Evolutionary conservation across 1,139 yeast species (phyloP).

Genomic region (Pichia sorboxylosa): DNA sequence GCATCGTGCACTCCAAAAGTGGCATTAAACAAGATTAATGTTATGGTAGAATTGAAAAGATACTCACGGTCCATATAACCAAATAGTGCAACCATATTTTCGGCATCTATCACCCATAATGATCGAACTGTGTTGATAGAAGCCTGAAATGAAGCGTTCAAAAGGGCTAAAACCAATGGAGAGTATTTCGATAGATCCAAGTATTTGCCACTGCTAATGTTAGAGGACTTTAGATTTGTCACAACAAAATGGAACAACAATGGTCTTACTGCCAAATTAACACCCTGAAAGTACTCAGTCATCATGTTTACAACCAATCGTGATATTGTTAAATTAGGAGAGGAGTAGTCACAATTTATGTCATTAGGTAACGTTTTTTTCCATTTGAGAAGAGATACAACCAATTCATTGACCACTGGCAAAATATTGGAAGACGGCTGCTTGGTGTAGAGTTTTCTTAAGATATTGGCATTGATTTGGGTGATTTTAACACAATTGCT

Average conservation of each 20-base stretch:
- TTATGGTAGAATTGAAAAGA: slow-evolving; percentile 69
- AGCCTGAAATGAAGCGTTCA: slow-evolving; percentile 77
- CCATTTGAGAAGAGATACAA: slow-evolving; percentile 63
- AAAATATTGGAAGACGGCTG: slow-evolving; percentile 66
- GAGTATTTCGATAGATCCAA: slow-evolving; percentile 62
- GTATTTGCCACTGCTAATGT: slow-evolving; percentile 30
- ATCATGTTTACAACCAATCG: slow-evolving; percentile 65
- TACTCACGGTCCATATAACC: slow-evolving; percentile 89
- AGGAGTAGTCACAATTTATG: slow-evolving; percentile 52
- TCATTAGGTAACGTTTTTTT: slow-evolving; percentile 52
- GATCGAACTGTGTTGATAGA: slow-evolving; percentile 69
- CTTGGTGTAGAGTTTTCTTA: slow-evolving; percentile 62
- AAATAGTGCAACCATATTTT: slow-evolving; percentile 70
- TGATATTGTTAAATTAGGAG: slow-evolving; percentile 44
- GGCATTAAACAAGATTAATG: slow-evolving; percentile 62
- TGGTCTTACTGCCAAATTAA: slow-evolving; percentile 75
- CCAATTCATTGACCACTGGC: slow-evolving; percentile 63
- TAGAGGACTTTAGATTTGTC: slow-evolving; percentile 41
- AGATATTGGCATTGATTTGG: slow-evolving; percentile 64
- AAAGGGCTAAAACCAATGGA: slow-evolving; percentile 50
- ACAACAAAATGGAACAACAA: slow-evolving; percentile 70
- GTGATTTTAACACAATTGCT: slow-evolving; percentile 73
- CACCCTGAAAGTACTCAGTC: slow-evolving; percentile 81
- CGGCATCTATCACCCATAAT: slow-evolving; percentile 61
- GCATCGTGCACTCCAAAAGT: slow-evolving; percentile 79